phyloP scores from a whole-genome alignment of 148 eudicot genomes.

The Linanthus parryae region DNA sequence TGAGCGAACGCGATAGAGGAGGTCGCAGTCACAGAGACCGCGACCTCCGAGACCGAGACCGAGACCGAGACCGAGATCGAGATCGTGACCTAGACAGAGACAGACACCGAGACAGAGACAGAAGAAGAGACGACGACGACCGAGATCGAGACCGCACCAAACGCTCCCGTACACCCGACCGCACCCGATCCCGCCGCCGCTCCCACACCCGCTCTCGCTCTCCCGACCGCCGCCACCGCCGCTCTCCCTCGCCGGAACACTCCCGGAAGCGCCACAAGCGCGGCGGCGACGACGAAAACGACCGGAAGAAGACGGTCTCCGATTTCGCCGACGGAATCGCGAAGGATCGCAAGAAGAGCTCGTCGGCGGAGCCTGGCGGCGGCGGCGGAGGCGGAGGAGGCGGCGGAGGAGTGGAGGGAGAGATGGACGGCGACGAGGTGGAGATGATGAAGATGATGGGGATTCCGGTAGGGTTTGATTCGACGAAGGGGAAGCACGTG shows the following conservation, averaged over 20 bases:
- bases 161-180: constrained; percentile 25
- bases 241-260: constrained; percentile 53
- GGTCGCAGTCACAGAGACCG: neutral
- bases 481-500: constrained; percentile 90
- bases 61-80: constrained; percentile 14
- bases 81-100: constrained; percentile 20
- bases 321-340: constrained; percentile 56
- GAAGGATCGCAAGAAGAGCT: constrained; percentile 39
- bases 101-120: constrained; percentile 16
- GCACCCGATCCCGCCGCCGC: constrained; percentile 25
- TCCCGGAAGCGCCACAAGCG: constrained; percentile 50
- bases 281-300: constrained; percentile 31
- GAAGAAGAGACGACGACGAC: constrained; percentile 14
- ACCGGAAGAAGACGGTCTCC: constrained; percentile 18
- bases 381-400: constrained; percentile 16
- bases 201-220: constrained; percentile 29
- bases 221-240: constrained; percentile 44
- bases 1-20: constrained; percentile 25
- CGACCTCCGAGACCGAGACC: constrained; percentile 17
- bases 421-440: constrained; percentile 49
- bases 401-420: constrained; percentile 15
- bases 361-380: constrained; percentile 10
- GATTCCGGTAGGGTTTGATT: constrained; percentile 83
- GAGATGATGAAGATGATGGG: constrained; percentile 98
- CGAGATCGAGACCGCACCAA: constrained; percentile 45